Base-by-base conservation (phyloP, 768 basidiomycete genomes). In the Steccherinum ochraceum region DNA sequence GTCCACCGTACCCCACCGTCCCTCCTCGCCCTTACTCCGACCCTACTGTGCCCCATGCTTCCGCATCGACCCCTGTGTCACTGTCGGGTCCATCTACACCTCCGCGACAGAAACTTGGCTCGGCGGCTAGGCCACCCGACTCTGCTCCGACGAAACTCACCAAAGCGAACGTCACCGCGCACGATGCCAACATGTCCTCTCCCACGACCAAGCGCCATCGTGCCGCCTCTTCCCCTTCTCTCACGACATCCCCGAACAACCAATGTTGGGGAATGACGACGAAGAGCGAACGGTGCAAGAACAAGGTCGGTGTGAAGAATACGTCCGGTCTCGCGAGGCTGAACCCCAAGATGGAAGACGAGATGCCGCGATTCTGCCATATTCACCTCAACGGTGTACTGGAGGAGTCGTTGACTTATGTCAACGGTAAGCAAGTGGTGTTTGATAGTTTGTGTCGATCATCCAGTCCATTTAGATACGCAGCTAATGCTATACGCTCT, bases 191-290 rank as follows among this genome's bases (percentile, higher is more conserved):
- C 16, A 7, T 16, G 30, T 35, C 30, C 16, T 7, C 7, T 7
- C 30, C 30, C 11, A n/a, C n/a, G n/a, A n/a, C n/a, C n/a, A 40
- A 40, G 18, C 48, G 48, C 5, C 41, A 41, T 19, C 30, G 48
- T 16, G 20, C 30, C 30, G 40, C 48, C 16, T 49, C 48, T 40
- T 16, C 50, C 4, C 45, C 54, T 26, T 5, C 43, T 16, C 16
- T 27, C 4, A 45, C 45, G 3, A 45, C 24, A 3, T 3, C 10
- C 16, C 30, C 24, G 16, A 24, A 59, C 25, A 68, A 70, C 12
- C 86, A 80, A 58, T 91, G 89, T 59, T 71, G 71, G 52, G 85
- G 79, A 3, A 67, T 74, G 30, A 90, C 86, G n/a, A 81, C 80
- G 60, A 69, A 76, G 12, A 83, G 79, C 10, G 78, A 75, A 56